Conservation (phyloP, 345 rosid species). For the Boechera retrofracta region DNA sequence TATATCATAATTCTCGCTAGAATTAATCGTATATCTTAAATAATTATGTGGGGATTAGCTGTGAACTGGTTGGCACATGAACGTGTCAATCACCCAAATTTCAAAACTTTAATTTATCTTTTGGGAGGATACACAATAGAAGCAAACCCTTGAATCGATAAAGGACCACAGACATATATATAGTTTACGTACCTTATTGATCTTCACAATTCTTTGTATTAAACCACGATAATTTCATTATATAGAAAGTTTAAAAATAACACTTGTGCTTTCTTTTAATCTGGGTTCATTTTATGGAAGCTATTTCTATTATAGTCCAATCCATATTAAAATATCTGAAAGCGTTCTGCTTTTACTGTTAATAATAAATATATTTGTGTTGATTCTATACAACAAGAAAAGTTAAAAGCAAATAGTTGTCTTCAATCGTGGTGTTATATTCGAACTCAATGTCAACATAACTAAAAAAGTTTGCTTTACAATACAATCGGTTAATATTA, state of each 20-base stretch:
- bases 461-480: neutral
- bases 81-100: conserved; percentile 39
- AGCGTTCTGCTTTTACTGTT: neutral
- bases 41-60: conserved; percentile 36
- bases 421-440: neutral
- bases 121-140: conserved; percentile 31
- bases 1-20: conserved; percentile 17
- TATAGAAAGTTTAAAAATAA: neutral
- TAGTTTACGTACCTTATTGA: conserved; percentile 35
- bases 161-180: conserved; percentile 32
- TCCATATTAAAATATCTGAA: neutral
- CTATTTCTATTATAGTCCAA: neutral
- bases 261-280: neutral
- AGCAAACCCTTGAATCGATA: conserved; percentile 36
- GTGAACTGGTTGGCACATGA: conserved; percentile 45
- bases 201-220: conserved; percentile 30
- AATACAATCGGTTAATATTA: neutral
- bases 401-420: neutral
- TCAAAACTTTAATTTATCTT: conserved; percentile 22
- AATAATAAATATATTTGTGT: neutral
- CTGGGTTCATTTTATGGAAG: conserved; percentile 2
- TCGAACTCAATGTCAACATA: neutral
- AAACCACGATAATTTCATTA: conserved; percentile 20
- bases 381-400: neutral
- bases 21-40: neutral